These are phyloP conservation scores for Musa acuminata DNA, from an alignment of 176 grass and related monocot genomes.

Conservation along the genomic window DNA sequence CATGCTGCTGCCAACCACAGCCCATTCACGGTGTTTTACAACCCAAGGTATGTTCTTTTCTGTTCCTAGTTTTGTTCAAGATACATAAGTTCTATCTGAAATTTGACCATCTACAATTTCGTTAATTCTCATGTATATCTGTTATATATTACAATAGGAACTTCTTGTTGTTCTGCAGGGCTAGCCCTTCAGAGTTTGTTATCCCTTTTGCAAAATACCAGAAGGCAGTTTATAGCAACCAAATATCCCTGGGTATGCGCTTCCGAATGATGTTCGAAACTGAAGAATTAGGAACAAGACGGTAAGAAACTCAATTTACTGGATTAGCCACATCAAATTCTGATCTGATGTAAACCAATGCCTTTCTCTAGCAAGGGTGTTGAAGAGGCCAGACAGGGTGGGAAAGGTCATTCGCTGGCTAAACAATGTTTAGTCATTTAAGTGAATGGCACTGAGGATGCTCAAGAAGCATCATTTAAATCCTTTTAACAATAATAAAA, in stretches of 20 bases:
- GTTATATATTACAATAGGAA: constrained; percentile 9
- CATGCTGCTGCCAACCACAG: constrained; percentile 94
- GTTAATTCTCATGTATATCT: not conserved
- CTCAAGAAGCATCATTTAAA: too few species aligned
- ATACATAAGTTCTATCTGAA: too few species aligned
- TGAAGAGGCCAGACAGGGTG: too few species aligned
- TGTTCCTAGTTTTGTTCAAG: not conserved
- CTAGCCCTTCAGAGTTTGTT: constrained; percentile 95
- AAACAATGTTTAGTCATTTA: too few species aligned
- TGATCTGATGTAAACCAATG: too few species aligned
- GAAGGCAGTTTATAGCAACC: constrained; percentile 83
- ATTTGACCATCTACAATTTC: not conserved
- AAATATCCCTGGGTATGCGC: constrained; percentile 90
- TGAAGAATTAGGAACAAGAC: constrained; percentile 83
- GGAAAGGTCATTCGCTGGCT: too few species aligned
- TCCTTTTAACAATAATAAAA: too few species aligned
- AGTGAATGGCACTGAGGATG: too few species aligned
- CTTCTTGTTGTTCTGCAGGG: constrained; percentile 45
- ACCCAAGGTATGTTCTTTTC: constrained; percentile 49
- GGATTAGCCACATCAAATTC: not conserved
- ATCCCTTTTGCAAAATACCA: constrained; percentile 98
- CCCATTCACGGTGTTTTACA: constrained; percentile 98
- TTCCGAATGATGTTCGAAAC: constrained; percentile 99
- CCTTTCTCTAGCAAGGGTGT: too few species aligned
- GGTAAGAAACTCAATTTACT: constrained; percentile 27